Conservation (phyloP, 192 early-diverging fungal genomes). For the Haplosporangium gracile region DNA sequence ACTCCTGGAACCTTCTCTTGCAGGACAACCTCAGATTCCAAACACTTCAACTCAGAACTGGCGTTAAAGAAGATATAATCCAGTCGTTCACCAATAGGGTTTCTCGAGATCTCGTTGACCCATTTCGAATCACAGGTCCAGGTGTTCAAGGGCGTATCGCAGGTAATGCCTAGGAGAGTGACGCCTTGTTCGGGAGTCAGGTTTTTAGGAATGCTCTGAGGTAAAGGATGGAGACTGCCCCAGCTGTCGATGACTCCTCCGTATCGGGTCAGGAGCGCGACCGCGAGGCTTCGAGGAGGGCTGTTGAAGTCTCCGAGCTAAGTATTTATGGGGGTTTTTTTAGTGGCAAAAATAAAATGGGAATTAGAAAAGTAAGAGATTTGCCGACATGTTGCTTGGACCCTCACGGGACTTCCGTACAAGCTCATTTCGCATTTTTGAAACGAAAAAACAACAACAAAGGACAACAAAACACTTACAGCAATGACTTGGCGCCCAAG, state of each 20-base stretch:
- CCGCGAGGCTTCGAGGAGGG: constrained; percentile 51
- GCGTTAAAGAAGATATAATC: constrained; percentile 65
- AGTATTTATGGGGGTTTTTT: neutral
- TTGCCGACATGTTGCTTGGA: neutral
- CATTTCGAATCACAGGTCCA: constrained; percentile 56
- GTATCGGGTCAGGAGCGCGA: constrained; percentile 57
- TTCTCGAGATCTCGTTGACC: constrained; percentile 19
- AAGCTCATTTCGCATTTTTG: neutral
- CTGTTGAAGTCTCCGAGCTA: constrained; percentile 71
- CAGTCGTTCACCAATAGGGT: constrained; percentile 58
- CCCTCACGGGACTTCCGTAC: neutral
- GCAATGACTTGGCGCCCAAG: constrained; percentile 65
- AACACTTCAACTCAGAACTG: constrained; percentile 51
- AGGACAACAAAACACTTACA: constrained; percentile 41
- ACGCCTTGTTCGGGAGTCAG: constrained; percentile 32
- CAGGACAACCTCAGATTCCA: constrained; percentile 9
- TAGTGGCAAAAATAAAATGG: neutral
- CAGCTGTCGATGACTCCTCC: constrained; percentile 65
- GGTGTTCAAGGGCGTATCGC: constrained; percentile 62
- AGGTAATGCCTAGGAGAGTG: constrained; percentile 59
- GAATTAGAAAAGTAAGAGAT: neutral
- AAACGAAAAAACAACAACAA: neutral
- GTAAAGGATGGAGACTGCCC: constrained; percentile 43
- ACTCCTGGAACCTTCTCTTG: constrained; percentile 6
- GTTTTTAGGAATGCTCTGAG: neutral